Percentiles rank a stretch among this genome's conserved stretches.
Evolutionary conservation across 2,329 filamentous ascomycete species (phyloP).

Genomic region (Ascocoryne sarcoides): DNA sequence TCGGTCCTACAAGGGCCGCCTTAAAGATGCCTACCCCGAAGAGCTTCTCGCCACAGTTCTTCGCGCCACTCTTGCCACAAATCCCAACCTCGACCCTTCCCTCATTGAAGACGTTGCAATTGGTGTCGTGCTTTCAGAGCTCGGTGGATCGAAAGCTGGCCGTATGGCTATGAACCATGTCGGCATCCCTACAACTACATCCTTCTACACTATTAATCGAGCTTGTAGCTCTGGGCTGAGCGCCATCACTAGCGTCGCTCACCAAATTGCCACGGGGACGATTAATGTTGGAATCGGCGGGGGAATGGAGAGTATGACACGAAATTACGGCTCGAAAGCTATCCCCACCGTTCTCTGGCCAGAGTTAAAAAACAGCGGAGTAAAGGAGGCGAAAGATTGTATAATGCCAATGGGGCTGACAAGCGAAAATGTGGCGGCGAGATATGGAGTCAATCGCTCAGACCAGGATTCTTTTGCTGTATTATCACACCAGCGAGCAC

Average conservation of each 20-base stretch:
- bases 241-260: conserved; percentile 65
- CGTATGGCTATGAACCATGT: conserved; percentile 86
- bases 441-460: conserved; percentile 62
- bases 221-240: conserved; percentile 75
- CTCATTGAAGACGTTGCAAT: conserved; percentile 74
- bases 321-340: conserved; percentile 78
- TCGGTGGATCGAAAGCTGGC: conserved; percentile 82
- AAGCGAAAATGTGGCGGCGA: conserved; percentile 74
- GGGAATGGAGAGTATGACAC: conserved; percentile 94
- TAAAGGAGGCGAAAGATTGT: conserved; percentile 70
- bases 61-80: conserved; percentile 60
- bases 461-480: conserved; percentile 83
- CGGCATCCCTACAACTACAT: conserved; percentile 62
- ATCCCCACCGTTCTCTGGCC: conserved; percentile 79
- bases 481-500: conserved; percentile 64
- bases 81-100: conserved; percentile 62
- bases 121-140: conserved; percentile 82
- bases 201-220: conserved; percentile 81
- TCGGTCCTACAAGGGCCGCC: conserved; percentile 70
- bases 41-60: conserved; percentile 66
- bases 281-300: conserved; percentile 71
- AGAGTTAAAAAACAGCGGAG: conserved; percentile 52
- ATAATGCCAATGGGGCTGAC: conserved; percentile 93
- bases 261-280: conserved; percentile 64
- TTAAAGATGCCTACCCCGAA: conserved; percentile 86